These are phyloP conservation scores for Aphanomyces stellatus DNA, from an alignment of 352 stramenopile species.

Conservation along the genomic window DNA sequence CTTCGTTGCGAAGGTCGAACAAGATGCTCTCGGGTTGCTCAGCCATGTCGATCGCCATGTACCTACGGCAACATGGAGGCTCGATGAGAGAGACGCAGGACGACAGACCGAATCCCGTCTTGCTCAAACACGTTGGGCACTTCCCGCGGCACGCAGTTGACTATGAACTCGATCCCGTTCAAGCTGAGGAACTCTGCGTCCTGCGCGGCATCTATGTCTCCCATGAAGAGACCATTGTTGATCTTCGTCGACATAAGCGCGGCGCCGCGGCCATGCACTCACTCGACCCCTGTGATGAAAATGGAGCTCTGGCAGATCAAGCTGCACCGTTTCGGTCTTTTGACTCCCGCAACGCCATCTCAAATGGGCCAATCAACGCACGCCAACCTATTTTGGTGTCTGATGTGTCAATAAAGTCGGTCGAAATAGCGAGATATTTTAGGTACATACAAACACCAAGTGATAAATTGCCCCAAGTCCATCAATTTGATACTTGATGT, in stretches of 20 bases:
- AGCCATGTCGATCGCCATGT: slow-evolving; percentile 50
- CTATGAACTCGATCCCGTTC: slow-evolving; percentile 88
- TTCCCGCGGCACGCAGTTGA: slow-evolving; percentile 87
- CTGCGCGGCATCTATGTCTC: slow-evolving; percentile 86
- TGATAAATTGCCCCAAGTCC: neutral
- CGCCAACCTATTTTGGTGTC: neutral
- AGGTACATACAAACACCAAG: neutral
- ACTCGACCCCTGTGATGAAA: neutral
- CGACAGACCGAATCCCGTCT: slow-evolving; percentile 64
- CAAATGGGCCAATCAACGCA: neutral
- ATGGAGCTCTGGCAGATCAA: neutral
- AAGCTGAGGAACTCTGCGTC: slow-evolving; percentile 89
- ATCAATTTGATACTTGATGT: neutral
- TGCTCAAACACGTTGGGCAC: slow-evolving; percentile 89
- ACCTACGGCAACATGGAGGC: slow-evolving; percentile 18
- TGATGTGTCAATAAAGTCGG: too few relatives aligned
- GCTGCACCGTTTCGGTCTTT: too few relatives aligned
- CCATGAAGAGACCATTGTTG: slow-evolving; percentile 92
- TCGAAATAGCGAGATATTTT: neutral
- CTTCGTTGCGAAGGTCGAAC: slow-evolving; percentile 77
- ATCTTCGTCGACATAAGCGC: slow-evolving; percentile 87
- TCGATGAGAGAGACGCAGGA: slow-evolving; percentile 38
- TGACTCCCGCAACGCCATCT: neutral
- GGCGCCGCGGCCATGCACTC: neutral
- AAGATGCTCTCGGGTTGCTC: slow-evolving; percentile 56